Base-by-base conservation (phyloP, 2,329 filamentous ascomycete genomes). In the Claviceps citrina region DNA sequence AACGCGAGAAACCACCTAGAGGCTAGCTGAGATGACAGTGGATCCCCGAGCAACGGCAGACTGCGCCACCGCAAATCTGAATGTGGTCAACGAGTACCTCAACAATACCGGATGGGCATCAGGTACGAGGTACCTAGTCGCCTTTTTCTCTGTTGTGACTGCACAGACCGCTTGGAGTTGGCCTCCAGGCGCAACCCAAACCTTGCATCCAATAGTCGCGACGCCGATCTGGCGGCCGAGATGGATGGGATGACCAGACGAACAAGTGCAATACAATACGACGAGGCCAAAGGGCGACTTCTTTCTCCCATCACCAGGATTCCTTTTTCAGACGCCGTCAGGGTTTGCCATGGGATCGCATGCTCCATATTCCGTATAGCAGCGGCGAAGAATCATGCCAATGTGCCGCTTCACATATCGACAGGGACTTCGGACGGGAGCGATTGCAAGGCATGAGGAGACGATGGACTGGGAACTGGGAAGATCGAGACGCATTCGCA, bases 81-180 rank as follows among this genome's bases (percentile, higher is more conserved):
- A 10, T 30, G 25, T 19, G 8, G 5, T 8, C 5, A 31, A 27
- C 22, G 15, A 31, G 26, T n/a, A n/a, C n/a, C n/a, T n/a, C 32
- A 31, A 19, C 6, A 18, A 24, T 31, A 25, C 28, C 26, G 31
- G 25, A 27, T 15, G 31, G 22, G 22, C 8, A 24, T 24, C 32
- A 25, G 32, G 13, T 20, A 33, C 24, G 31, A 12, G n/a, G n/a
- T n/a, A n/a, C n/a, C n/a, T 18, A 36, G 7, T n/a, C 18, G 31
- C 32, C 28, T 28, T 26, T 25, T 25, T 34, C 36, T 22, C 28
- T 39, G 15, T 25, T 31, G n/a, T 18, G 20, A 38, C 27, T 36
- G 38, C 41, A 38, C 41, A 34, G 38, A 38, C 34, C 38, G 38
- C 28, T 25, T 24, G 13, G 25, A 24, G 31, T 13, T 7, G 19